Evolutionary conservation across 1,284 basidiomycete genomes (phyloP).

Genomic region (Sanghuangporus sanghuang): DNA sequence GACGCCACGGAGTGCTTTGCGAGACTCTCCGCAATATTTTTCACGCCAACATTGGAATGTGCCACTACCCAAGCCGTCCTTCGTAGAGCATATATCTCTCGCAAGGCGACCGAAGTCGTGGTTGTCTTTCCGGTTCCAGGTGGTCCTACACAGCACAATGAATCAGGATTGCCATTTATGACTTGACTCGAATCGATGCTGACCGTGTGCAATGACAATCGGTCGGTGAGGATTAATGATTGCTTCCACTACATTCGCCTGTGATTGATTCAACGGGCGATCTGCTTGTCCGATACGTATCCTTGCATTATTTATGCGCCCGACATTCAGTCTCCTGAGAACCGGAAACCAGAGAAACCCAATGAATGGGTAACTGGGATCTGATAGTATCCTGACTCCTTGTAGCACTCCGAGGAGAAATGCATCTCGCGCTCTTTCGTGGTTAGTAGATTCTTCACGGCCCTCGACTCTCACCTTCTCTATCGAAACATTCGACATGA

Average conservation of each 20-base stretch:
- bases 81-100: conserved; percentile 10
- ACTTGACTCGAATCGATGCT: not conserved
- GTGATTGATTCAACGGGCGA: conserved; percentile 28
- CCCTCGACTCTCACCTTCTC: conserved; percentile 31
- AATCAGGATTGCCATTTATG: not conserved
- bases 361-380: conserved; percentile 29
- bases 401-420: conserved; percentile 29
- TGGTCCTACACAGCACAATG: conserved; percentile 20
- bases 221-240: conserved; percentile 24
- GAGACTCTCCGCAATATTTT: conserved; percentile 41
- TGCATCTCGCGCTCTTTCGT: conserved; percentile 32
- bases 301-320: not conserved
- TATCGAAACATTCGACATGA: conserved; percentile 19
- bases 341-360: not conserved
- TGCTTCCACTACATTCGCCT: conserved; percentile 21
- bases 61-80: conserved; percentile 25
- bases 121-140: conserved; percentile 32
- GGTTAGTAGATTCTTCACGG: conserved; percentile 29
- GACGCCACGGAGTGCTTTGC: conserved; percentile 33
- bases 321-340: not conserved
- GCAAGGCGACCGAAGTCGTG: conserved; percentile 25
- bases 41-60: conserved; percentile 40
- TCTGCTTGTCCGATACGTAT: not conserved
- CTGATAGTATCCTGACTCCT: conserved; percentile 18
- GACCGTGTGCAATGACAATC: conserved; percentile 30